Conservation (phyloP, 192 early-diverging fungal genomes). For the Linnemannia zychae region DNA sequence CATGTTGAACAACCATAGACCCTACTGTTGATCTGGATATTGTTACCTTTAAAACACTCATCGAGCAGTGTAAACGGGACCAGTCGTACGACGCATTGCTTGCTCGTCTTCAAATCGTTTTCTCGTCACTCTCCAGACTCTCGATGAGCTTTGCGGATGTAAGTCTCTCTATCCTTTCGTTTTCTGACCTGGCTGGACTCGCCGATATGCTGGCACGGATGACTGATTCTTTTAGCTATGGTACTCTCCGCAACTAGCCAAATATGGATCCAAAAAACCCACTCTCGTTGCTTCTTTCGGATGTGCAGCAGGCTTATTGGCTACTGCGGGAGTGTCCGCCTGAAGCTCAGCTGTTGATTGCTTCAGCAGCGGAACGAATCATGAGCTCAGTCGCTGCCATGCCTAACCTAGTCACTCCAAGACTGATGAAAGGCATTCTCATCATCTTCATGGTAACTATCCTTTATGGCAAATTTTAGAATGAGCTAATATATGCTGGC, state of each 20-base stretch:
- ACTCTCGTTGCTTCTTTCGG: conserved; percentile 40
- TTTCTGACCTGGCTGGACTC: neutral
- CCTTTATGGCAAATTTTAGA: neutral
- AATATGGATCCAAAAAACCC: conserved; percentile 45
- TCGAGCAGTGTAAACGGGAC: conserved; percentile 39
- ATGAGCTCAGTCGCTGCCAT: conserved; percentile 53
- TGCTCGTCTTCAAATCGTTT: conserved; percentile 29
- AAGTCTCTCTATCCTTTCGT: neutral
- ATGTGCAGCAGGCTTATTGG: conserved; percentile 54
- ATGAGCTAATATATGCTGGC: neutral
- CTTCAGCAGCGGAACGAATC: conserved; percentile 42
- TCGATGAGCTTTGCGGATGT: conserved; percentile 57
- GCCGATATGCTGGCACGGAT: neutral
- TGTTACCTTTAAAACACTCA: conserved; percentile 36
- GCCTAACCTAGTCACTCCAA: conserved; percentile 45
- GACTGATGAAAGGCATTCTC: conserved; percentile 52
- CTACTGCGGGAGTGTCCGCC: conserved; percentile 42
- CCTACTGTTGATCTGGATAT: conserved; percentile 40
- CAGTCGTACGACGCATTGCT: conserved; percentile 30
- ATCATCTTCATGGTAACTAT: conserved; percentile 51
- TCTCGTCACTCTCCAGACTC: conserved; percentile 48
- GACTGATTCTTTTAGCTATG: neutral
- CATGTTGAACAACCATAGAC: conserved; percentile 12
- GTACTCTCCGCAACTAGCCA: conserved; percentile 13
- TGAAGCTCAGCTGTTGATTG: conserved; percentile 46